Conservation (phyloP, 2,329 filamentous ascomycete species). For the Colletotrichum sp. region DNA sequence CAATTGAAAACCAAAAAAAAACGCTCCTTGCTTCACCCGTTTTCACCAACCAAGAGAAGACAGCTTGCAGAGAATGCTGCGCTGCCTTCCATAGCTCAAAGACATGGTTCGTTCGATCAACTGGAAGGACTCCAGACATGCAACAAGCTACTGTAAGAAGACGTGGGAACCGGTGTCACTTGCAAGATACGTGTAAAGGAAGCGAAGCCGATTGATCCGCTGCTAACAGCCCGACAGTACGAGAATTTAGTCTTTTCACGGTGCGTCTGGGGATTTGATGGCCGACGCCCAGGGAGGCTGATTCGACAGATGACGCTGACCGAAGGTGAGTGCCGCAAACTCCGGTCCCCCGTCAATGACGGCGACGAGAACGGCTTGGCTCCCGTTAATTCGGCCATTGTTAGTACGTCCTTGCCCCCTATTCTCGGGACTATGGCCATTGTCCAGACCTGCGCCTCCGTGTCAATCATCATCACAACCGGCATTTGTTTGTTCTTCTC, state of each 20-base stretch:
- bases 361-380: constrained; percentile 7
- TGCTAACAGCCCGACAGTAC: constrained; percentile 10
- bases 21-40: background rate
- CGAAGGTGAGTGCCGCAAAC: constrained; percentile 12
- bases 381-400: background rate
- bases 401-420: background rate
- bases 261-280: constrained; percentile 4
- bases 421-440: background rate
- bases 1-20: background rate
- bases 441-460: background rate
- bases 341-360: constrained; percentile 10
- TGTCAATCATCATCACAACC: background rate
- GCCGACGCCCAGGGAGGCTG: background rate
- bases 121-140: background rate
- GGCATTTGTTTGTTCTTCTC: background rate
- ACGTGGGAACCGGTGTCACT: background rate
- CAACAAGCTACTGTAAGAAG: background rate
- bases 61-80: background rate
- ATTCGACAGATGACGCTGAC: constrained; percentile 15
- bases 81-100: background rate
- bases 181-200: background rate
- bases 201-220: constrained; percentile 4
- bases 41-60: background rate
- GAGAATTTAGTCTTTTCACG: constrained; percentile 5
- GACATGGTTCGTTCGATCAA: background rate